A percentile compares a stretch with the other conserved stretches of the same genome.
These are phyloP conservation scores for Ceratocystis colombiana DNA, from an alignment of 2,329 filamentous ascomycete species.

Conservation along the genomic window DNA sequence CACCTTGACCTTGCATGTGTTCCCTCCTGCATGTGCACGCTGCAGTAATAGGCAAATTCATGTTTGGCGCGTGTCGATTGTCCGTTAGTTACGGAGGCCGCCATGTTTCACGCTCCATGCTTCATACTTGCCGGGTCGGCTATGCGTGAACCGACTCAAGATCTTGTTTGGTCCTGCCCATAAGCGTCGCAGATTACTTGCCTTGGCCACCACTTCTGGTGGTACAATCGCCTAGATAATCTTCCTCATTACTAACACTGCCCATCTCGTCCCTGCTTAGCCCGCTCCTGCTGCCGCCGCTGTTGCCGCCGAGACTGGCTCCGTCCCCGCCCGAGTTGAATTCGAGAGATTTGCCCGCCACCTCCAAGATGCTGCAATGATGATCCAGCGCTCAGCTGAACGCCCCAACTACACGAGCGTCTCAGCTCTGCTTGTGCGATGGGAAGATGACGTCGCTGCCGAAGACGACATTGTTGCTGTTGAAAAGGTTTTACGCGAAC, in stretches of 20 bases:
- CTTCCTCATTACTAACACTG: not conserved
- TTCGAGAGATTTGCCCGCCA: slow-evolving; percentile 59
- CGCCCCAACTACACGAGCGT: slow-evolving; percentile 47
- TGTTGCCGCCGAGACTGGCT: slow-evolving; percentile 20
- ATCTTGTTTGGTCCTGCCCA: too few species aligned
- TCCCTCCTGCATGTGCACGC: too few species aligned
- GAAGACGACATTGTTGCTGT: slow-evolving; percentile 46
- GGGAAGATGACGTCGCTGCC: slow-evolving; percentile 50
- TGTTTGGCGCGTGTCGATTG: too few species aligned
- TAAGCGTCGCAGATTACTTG: not conserved
- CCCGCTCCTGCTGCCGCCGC: slow-evolving; percentile 13
- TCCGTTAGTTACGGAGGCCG: too few species aligned
- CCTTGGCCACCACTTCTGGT: not conserved
- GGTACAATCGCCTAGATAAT: not conserved
- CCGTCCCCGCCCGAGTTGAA: slow-evolving; percentile 39
- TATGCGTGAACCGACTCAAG: too few species aligned
- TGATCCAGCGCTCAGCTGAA: slow-evolving; percentile 54
- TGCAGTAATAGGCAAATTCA: too few species aligned
- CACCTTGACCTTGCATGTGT: too few species aligned
- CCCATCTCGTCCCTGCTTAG: slow-evolving; percentile 1
- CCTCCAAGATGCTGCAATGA: slow-evolving; percentile 57
- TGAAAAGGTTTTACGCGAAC: slow-evolving; percentile 48
- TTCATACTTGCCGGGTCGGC: too few species aligned
- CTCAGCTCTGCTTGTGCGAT: slow-evolving; percentile 51
- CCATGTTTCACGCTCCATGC: too few species aligned